Evolutionary conservation across 2,329 filamentous ascomycete species (phyloP).

Genomic region (Aspergillus uvarum): DNA sequence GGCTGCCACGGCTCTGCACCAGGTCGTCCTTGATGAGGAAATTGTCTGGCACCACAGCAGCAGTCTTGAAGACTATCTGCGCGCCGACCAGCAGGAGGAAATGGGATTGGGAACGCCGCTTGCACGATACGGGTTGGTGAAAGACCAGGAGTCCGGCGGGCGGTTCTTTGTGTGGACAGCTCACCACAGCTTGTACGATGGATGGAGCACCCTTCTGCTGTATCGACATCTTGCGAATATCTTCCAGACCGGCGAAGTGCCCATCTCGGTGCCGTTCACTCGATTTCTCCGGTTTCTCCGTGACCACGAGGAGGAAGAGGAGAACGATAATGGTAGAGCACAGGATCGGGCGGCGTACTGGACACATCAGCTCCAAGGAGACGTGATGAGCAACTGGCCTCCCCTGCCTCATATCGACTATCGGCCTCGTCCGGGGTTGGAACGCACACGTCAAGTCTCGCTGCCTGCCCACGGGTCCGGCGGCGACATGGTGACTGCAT

Average conservation of each 20-base stretch:
- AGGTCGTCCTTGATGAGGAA: neutral
- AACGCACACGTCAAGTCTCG: no score
- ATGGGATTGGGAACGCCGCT: neutral
- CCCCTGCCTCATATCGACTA: no score
- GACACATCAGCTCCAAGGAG: no score
- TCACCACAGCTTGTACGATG: neutral
- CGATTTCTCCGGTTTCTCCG: neutral
- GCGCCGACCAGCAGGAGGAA: neutral
- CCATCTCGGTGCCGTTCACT: neutral
- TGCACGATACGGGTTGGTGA: neutral
- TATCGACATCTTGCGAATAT: neutral
- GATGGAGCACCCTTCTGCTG: neutral
- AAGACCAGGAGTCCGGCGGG: neutral
- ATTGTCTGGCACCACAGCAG: neutral
- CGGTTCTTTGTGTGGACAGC: neutral
- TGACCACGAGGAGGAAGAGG: no score
- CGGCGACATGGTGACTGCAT: no score
- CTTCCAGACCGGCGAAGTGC: neutral
- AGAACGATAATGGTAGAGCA: no score
- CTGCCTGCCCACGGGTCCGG: no score
- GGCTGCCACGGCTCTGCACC: neutral
- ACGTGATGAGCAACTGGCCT: no score
- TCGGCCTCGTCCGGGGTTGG: no score
- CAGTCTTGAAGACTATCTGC: neutral
- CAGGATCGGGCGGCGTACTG: no score